Base-by-base conservation (phyloP, 495 filamentous ascomycete genomes). In the Aspergillus heteromorphus region DNA sequence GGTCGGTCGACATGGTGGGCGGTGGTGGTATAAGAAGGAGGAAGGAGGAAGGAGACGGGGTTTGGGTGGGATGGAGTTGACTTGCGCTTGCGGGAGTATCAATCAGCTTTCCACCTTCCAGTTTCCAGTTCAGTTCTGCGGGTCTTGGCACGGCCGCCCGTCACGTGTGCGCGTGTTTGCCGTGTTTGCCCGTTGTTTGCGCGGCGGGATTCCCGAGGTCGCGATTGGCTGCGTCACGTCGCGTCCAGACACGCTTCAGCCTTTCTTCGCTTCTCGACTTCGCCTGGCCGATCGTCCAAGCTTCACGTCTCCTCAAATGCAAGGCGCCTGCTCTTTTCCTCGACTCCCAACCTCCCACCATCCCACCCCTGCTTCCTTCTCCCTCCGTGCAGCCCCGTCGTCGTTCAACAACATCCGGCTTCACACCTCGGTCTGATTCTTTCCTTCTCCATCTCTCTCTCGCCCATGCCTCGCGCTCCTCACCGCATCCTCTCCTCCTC, bases 1-100 rank as follows among this genome's bases (percentile, higher is more conserved):
- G 72, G 70, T 91, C 87, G 43, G 68, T 64, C 45, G 85, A 79
- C 87, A 91, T 90, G 57, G 56, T 81, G 70, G 53, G 45, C 55
- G 68, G 51, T 34, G 53, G 51, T 65, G 72, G 71, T 68, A 66
- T 69, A 59, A 50, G 60, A 61, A 40, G 16, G 40, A 17, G 27
- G 49, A 11, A 48, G 40, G 19, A 14, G 30, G 48, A 51, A 27
- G 23, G 7, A 7, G 23, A 27, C 23, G 23, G 23, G 4, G 3
- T 27, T 7, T 27, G 23, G 4, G 3, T 27, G 4, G 3, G 23
- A 3, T 27, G 23, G 23, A 7, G 4, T 27, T 27, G 23, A 7
- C 23, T 27, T 27, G 23, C 23, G 23, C 23, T 27, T 27, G 23
- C 23, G 40, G 19, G 11, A 31, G 51, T 36, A 47, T 47, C 23